Base-by-base conservation (phyloP, 2,329 filamentous ascomycete species). In the Trichoderma simmonsii region DNA sequence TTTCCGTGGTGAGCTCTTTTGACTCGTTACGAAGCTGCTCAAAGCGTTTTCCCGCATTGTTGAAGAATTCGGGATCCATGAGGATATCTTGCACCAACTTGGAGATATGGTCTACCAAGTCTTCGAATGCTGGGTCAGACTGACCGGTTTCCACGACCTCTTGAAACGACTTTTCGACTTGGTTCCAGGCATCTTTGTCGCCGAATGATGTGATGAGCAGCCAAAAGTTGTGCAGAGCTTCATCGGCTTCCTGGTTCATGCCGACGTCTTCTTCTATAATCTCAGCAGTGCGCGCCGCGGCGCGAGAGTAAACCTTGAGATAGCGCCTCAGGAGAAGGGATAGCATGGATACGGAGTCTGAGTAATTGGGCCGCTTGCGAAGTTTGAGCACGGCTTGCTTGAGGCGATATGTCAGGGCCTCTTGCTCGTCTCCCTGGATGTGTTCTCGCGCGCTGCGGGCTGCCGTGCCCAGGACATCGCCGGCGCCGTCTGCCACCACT, bases 51-150 rank as follows among this genome's bases (percentile, higher is more conserved):
- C 92, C 89, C 0, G 90, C 90, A 51, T 93, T 86, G 61, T 95
- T 92, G 77, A 97, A 93, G 81, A 97, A 98, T 4, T 91, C 88
- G 0, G 95, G 95, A 73, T 98, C 92, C 0, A 90, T 96, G 56
- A 98, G 84, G 80, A 98, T 90, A 74, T 92, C 91, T 77, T 97
- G 92, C 5, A 97, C 81, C 4, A 92, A 89, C 70, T 90, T 89
- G 12, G 92, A 92, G 34, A 95, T 84, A 60, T 97, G 89, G 26
- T 86, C 86, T 78, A 97, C 88, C 30, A 97, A 83, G 15, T 90
- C 85, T 76, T 98, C 94, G 73, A 97, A 96, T 68, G 96, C 90
- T 0, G 93, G 92, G 76, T 97, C 93, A 39, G 89, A 90, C 72
- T 91, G 85, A 3, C 92, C 89, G 78, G 97, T 92, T 60, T 90